phyloP scores from a whole-genome alignment of 192 early-diverging fungal genomes.

The Rhizoclosmatium sp. region DNA sequence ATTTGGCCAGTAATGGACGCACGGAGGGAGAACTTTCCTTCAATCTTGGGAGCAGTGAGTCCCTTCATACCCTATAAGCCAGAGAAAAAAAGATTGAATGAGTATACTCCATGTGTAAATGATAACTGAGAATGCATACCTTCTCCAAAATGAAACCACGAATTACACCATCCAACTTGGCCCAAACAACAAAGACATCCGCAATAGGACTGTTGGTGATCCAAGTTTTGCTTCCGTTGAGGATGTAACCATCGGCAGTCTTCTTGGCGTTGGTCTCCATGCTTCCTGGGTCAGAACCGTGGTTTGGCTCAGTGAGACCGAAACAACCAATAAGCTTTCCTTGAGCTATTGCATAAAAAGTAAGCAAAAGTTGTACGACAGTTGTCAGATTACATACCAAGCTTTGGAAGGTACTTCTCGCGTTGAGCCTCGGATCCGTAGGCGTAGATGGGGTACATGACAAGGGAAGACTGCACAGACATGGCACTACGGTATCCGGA shows the following conservation, averaged over 20 bases:
- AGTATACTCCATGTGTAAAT: not conserved
- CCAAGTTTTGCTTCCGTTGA: conserved; percentile 97
- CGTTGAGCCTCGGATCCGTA: conserved; percentile 90
- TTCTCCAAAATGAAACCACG: conserved; percentile 95
- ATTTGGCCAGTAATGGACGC: conserved; percentile 98
- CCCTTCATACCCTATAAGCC: conserved; percentile 82
- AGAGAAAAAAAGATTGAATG: not conserved
- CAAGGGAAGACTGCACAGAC: conserved; percentile 98
- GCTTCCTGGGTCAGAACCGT: conserved; percentile 90
- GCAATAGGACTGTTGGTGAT: conserved; percentile 99
- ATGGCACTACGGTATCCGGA: conserved; percentile 97
- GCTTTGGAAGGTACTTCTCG: conserved; percentile 87
- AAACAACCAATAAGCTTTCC: conserved; percentile 92
- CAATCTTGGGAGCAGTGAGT: conserved; percentile 84
- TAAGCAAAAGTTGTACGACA: not conserved
- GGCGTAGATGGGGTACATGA: conserved; percentile 98
- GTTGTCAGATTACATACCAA: conserved; percentile 63
- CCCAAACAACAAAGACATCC: conserved; percentile 97
- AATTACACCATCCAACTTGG: conserved; percentile 85
- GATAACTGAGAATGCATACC: conserved; percentile 45
- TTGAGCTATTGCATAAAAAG: conserved; percentile 61
- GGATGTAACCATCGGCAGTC: conserved; percentile 71
- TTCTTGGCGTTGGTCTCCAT: conserved; percentile 92
- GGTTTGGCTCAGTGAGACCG: conserved; percentile 97
- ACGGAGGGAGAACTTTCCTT: conserved; percentile 95